Base-by-base conservation (phyloP, 2,329 filamentous ascomycete species). In the Coleophoma crateriformis region DNA sequence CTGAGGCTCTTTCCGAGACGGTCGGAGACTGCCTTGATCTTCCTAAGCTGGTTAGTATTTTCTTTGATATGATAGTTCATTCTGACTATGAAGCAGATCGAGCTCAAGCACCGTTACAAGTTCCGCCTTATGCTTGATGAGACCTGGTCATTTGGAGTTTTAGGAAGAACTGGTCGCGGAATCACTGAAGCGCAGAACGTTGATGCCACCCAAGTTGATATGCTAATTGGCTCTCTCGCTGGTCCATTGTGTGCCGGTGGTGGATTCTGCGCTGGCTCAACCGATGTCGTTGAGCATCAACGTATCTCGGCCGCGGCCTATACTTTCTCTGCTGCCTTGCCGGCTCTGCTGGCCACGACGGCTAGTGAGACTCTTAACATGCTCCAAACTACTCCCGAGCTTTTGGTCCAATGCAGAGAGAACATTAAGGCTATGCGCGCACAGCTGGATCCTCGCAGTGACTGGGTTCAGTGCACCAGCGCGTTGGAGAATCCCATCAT, bases 61-160 rank as follows among this genome's bases (percentile, higher is more conserved):
- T 20, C 14, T 14, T 39, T 13, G 8, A 27, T 27, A 39, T 17
- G 13, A 44, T 22, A 14, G n/a, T 6, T 45, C 3, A 38, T 22
- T 19, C 52, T 53, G 48, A 55, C 43, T 32, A 7, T 12, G 15
- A 45, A 14, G 4, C 57, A 89, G 86, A 77, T 97, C 55, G 92
- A 96, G 66, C 77, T 99, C 59, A 96, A 96, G 71, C 84, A 91
- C 59, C 88, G 87, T 67, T 96, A 97, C 79, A 99, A 96, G 73
- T 99, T 97, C 75, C 90, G 94, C 61, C 81, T 99, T 50, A 95
- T 97, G 57, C 83, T 99, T 35, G 94, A 99, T 67, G 94, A 99
- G 74, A 96, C 91, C 1, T 95, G 89, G 86, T 96, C 91, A 1
- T 99, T 97, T 66, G 95, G 92, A 52, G 88, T 97, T 15, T 79